These are phyloP conservation scores for Drosera spatulata DNA, from an alignment of 179 eudicot genomes.

Conservation along the genomic window DNA sequence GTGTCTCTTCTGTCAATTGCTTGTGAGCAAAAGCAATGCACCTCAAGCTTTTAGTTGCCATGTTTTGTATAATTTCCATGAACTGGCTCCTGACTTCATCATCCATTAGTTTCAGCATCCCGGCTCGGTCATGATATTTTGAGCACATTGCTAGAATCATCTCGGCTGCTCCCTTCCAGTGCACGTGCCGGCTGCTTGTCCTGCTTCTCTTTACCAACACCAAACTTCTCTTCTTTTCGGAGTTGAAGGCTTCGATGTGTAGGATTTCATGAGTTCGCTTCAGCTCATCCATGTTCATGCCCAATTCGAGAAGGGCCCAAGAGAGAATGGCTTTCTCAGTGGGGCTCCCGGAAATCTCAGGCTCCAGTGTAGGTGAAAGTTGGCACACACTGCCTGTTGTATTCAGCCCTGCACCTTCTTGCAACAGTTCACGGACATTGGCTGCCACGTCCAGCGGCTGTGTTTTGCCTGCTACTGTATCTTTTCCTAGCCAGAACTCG, in stretches of 20 bases:
- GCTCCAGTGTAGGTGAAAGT: conserved; percentile 7
- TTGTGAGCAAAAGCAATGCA: conserved; percentile 50
- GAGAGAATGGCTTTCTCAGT: conserved; percentile 27
- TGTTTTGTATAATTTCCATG: conserved; percentile 30
- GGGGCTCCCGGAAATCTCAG: conserved; percentile 29
- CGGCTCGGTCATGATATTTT: too few species aligned
- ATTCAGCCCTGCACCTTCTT: conserved; percentile 21
- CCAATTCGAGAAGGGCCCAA: conserved; percentile 7
- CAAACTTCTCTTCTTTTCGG: conserved; percentile 6
- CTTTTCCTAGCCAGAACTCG: conserved; percentile 19
- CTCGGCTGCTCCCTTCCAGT: conserved; percentile 45
- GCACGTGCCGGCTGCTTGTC: conserved; percentile 18
- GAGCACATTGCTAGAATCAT: conserved; percentile 24
- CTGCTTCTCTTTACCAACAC: conserved; percentile 9
- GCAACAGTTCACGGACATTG: conserved; percentile 5
- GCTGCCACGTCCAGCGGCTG: conserved; percentile 3
- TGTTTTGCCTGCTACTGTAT: not conserved
- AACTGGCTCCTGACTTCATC: conserved; percentile 16
- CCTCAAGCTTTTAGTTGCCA: conserved; percentile 49
- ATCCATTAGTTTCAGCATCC: conserved; percentile 12
- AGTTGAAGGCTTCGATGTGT: conserved; percentile 9
- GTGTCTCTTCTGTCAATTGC: conserved; percentile 6
- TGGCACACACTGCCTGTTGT: conserved; percentile 24
- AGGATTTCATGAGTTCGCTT: conserved; percentile 3
- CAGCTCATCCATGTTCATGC: conserved; percentile 1